Percentiles rank a stretch among this genome's conserved stretches.
These are phyloP conservation scores for Acaromyces ingoldii DNA, from an alignment of 1,284 basidiomycete genomes.

Conservation along the genomic window DNA sequence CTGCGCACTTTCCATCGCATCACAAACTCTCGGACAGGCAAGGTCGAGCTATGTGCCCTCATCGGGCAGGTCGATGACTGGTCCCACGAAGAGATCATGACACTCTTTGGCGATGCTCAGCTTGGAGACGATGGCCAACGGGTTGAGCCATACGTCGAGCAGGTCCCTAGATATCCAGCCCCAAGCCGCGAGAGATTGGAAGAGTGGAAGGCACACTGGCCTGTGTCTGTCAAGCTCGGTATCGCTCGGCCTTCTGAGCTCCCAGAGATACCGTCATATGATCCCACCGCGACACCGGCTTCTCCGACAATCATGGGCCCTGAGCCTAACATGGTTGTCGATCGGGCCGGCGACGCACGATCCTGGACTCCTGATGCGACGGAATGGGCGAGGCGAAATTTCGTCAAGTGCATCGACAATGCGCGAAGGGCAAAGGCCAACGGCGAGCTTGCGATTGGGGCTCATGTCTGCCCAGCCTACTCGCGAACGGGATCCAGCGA, in stretches of 20 bases:
- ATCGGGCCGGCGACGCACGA: conserved; percentile 23
- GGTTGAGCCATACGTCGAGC: conserved; percentile 40
- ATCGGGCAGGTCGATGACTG: conserved; percentile 19
- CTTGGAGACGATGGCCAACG: conserved; percentile 1
- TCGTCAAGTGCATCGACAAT: conserved; percentile 17
- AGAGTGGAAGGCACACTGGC: conserved; percentile 52
- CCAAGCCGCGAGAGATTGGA: conserved; percentile 65
- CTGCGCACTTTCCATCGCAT: conserved; percentile 3
- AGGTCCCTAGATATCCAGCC: conserved; percentile 69
- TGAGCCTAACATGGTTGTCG: too few relatives aligned
- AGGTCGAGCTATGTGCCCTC: conserved; percentile 8
- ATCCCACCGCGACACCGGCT: background rate
- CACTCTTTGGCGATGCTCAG: conserved; percentile 9
- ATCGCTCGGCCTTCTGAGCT: background rate
- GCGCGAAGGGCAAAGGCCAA: conserved; percentile 16
- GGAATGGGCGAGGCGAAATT: conserved; percentile 6
- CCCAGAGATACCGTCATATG: too few relatives aligned
- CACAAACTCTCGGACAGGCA: background rate
- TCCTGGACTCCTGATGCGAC: conserved; percentile 11
- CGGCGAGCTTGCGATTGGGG: conserved; percentile 16
- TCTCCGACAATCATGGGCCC: too few relatives aligned
- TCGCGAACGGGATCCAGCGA: conserved; percentile 6
- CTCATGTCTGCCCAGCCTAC: conserved; percentile 28
- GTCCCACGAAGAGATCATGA: conserved; percentile 7
- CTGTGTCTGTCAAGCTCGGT: conserved; percentile 24